A percentile compares a stretch with the other conserved stretches of the same genome.
Conservation (phyloP, 331 rosid species). For the Rosa hybrid region DNA sequence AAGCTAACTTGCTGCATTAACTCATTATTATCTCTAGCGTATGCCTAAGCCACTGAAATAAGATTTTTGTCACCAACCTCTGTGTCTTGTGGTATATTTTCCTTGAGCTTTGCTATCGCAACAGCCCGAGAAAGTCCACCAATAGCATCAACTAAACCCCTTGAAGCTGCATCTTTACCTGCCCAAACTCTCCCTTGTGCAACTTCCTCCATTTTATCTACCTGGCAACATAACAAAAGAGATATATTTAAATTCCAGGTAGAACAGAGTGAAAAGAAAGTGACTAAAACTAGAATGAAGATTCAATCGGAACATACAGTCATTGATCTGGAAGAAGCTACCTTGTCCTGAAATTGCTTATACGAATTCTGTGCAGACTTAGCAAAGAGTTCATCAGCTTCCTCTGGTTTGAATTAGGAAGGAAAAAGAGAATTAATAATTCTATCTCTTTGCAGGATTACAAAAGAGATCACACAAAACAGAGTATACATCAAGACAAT, state of each 20-base stretch:
- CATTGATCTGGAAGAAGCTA: slow-evolving; percentile 94
- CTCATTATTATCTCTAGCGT: too few species aligned
- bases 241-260: slow-evolving; percentile 1
- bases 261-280: not conserved
- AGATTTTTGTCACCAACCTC: too few species aligned
- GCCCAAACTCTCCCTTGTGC: slow-evolving; percentile 99
- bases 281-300: not conserved
- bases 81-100: too few species aligned
- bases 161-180: slow-evolving; percentile 76
- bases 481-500: too few species aligned
- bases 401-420: slow-evolving; percentile 66
- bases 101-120: too few species aligned
- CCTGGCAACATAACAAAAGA: slow-evolving; percentile 45
- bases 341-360: slow-evolving; percentile 86
- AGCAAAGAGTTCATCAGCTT: slow-evolving; percentile 89
- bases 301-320: slow-evolving; percentile 45
- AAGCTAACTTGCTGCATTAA: too few species aligned
- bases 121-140: too few species aligned
- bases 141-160: too few species aligned
- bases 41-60: too few species aligned
- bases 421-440: not conserved
- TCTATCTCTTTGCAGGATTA: too few species aligned
- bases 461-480: too few species aligned
- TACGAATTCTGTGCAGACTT: slow-evolving; percentile 74
- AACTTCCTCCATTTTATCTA: slow-evolving; percentile 87